Evolutionary conservation across 1,284 basidiomycete genomes (phyloP), one percentile per base, ranked within the genome.

Genomic region (Cerrena zonata): DNA sequence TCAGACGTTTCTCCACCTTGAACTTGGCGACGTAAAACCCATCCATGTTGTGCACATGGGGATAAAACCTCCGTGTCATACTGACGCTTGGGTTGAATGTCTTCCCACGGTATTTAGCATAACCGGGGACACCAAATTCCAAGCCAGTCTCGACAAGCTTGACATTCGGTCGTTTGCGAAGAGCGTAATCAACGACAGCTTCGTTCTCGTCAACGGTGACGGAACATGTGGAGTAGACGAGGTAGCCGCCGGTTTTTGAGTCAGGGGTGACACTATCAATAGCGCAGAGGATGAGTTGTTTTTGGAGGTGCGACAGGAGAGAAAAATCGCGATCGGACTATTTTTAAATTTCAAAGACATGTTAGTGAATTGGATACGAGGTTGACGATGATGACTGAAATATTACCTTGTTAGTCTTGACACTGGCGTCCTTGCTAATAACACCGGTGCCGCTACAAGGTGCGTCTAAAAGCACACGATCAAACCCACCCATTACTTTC

Each of bases 21-120:
- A 99, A 91, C 72, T 99, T 99, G 57, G 95, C 94, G 50, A 99
- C 94, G 68, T 84, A 99, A 78, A 99, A 99, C 2, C 96, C 96
- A 69, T 99, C 96, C 90, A 99, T 91, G 65, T 91, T 91, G 67
- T 91, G 88, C 60, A 90, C 88, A 66, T 94, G 91, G 12, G 91
- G 91, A 66, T 91, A 94, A 69, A 91, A 92, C 52, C 94, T 75
- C 58, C 91, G 74, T n/a, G 94, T 94, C 58, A 94, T 70, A 54
- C 75, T 79, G 62, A 99, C 72, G 54, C 80, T 87, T 30, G 88
- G 78, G 67, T 89, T 79, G 73, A 98, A 99, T 60, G 62, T 74
- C 78, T 94, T 96, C 23, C 94, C 94, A 51, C 92, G 84, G 74
- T 88, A 98, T 51, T 78, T 80, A 45, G 86, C 91, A 73, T 91